phyloP scores from a whole-genome alignment of 1,139 yeast genomes.

The Candida albicans region DNA sequence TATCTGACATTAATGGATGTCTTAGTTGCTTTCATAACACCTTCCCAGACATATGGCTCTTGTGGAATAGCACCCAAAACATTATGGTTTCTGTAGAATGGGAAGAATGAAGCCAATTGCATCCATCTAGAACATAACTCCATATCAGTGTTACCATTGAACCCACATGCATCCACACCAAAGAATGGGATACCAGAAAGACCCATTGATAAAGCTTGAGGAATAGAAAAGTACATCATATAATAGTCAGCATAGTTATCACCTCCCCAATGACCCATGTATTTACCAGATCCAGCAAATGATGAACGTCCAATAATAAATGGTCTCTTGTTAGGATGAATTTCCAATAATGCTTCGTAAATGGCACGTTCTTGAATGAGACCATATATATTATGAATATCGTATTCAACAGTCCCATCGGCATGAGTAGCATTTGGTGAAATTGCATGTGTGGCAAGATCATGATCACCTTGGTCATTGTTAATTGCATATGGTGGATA shows the following conservation, averaged over 20 bases:
- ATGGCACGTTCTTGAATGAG: conserved; percentile 21
- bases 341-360: conserved; percentile 19
- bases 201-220: conserved; percentile 24
- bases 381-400: conserved; percentile 22
- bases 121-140: conserved; percentile 28
- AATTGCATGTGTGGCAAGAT: conserved; percentile 28
- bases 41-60: conserved; percentile 25
- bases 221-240: conserved; percentile 23
- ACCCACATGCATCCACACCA: conserved; percentile 27
- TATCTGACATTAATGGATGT: conserved; percentile 22
- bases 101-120: conserved; percentile 26
- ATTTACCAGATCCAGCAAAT: conserved; percentile 21
- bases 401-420: conserved; percentile 32
- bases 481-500: conserved; percentile 34
- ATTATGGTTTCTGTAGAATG: conserved; percentile 25
- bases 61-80: conserved; percentile 22
- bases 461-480: conserved; percentile 25
- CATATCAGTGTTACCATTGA: conserved; percentile 23
- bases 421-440: conserved; percentile 32
- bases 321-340: conserved; percentile 21
- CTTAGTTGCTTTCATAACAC: conserved; percentile 20
- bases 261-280: conserved; percentile 27
- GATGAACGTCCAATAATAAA: conserved; percentile 23
- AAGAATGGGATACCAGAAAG: conserved; percentile 23
- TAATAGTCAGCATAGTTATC: conserved; percentile 22